A percentile compares a stretch with the other conserved stretches of the same genome.
Conservation (phyloP, 257 asterid genomes). For the Forsythia suspensa region DNA sequence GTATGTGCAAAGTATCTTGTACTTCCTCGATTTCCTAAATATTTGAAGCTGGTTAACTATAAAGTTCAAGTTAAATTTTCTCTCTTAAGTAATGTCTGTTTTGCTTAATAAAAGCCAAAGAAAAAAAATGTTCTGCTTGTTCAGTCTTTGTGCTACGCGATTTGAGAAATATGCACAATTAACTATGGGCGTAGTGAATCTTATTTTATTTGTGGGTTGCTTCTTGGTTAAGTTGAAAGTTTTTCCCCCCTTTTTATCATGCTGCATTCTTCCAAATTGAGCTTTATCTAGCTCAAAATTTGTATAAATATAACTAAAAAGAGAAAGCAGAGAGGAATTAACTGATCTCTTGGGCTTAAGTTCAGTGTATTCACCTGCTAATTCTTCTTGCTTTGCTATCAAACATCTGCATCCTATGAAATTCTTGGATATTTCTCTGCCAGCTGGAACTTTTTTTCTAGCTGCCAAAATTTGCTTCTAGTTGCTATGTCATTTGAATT, state of each 20-base stretch:
- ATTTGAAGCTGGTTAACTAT: not conserved
- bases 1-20: not conserved
- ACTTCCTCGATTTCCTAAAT: not conserved
- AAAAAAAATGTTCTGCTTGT: not conserved
- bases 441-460: not conserved
- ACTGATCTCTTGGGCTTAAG: not conserved
- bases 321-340: not conserved
- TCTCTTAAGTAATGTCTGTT: not conserved
- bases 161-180: not conserved
- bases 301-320: not conserved
- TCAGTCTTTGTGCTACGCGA: not conserved
- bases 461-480: conserved; percentile 9
- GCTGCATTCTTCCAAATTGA: conserved; percentile 7
- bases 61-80: not conserved
- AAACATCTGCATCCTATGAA: not conserved
- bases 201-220: not conserved
- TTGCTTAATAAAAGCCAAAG: not conserved
- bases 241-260: not conserved
- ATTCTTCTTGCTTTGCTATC: conserved; percentile 6
- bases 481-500: not conserved
- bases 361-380: conserved; percentile 7
- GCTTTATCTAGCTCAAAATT: not conserved
- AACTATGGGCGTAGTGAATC: not conserved
- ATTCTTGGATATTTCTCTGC: conserved; percentile 4
- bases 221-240: not conserved